Evolutionary conservation across 1,284 basidiomycete species (phyloP), one percentile per base, ranked within the genome.

Genomic region (Grifola frondosa): DNA sequence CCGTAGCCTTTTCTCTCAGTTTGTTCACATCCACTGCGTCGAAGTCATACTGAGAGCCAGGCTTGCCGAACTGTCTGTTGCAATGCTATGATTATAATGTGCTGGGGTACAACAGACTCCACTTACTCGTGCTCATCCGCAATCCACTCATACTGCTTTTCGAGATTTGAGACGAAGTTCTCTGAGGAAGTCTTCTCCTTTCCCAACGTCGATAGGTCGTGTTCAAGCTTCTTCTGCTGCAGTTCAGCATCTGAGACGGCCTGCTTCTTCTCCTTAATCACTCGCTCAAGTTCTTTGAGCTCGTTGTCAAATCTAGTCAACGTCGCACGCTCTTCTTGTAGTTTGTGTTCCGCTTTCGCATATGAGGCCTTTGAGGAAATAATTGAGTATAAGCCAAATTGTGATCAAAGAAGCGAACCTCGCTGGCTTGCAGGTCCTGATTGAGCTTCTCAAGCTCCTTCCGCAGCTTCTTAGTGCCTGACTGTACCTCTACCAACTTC

Each of bases 61-160:
- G 58, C 63, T 91, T 84, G 32, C 94, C 93, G 57, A 99, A 99
- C 47, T 75, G 69, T 44, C 85, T 88, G 50, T 29, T 21, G 41
- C 28, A 38, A 40, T 22, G 25, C 32, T 45, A 15, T 23, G 15
- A 30, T 19, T 30, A 25, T 32, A n/a, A 20, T n/a, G 25, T 1
- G n/a, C 10, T 19, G 19, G 2, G 12, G 17, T 21, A 24, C 6
- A 36, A 10, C 21, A 19, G 16, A 22, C 17, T 10, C 33, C 3
- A 75, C 88, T 56, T 57, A 94, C 91, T 85, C 75, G 54, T 84
- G 78, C 60, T 98, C 95, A 37, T 93, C 84, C 10, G 64, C 60
- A 50, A 99, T 97, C 96, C 97, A 99, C 0, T 85, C 78, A 57
- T 88, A 80, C 61, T 86, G 80, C 57, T 86, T 84, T 69, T 97